These are phyloP conservation scores for Naegleria gruberi DNA, from an alignment of 208 protist genomes.

Conservation along the genomic window DNA sequence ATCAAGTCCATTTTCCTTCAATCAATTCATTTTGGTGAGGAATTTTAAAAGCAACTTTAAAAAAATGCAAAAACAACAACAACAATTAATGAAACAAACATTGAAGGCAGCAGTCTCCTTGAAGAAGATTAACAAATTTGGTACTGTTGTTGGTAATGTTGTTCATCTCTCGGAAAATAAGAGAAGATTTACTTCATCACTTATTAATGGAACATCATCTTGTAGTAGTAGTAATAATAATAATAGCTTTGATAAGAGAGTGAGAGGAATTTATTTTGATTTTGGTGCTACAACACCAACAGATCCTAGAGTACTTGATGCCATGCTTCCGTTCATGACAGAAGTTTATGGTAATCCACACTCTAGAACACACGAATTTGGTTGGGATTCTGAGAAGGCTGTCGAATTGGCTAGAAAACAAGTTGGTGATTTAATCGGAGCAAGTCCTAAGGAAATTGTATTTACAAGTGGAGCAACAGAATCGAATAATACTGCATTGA, in stretches of 20 bases:
- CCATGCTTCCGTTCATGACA: constrained; percentile 95
- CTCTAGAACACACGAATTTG: constrained; percentile 93
- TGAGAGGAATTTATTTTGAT: constrained; percentile 82
- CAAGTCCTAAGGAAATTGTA: constrained; percentile 93
- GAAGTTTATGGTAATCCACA: constrained; percentile 97
- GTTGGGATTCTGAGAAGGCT: constrained; percentile 83
- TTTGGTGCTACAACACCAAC: constrained; percentile 86
- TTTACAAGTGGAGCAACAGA: constrained; percentile 99
- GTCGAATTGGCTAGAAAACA: constrained; percentile 88
- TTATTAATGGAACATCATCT: too few species aligned
- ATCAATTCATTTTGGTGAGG: too few species aligned
- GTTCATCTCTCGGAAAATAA: too few species aligned
- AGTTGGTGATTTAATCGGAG: constrained; percentile 59
- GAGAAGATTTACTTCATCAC: too few species aligned
- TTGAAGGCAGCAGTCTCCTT: too few species aligned
- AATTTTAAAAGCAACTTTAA: too few species aligned
- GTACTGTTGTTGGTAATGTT: too few species aligned
- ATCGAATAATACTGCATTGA: constrained; percentile 97
- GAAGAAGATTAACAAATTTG: too few species aligned
- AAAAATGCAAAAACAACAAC: too few species aligned
- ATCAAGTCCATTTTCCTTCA: too few species aligned
- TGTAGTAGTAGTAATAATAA: too few species aligned
- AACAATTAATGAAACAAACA: too few species aligned
- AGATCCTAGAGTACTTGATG: constrained; percentile 95
- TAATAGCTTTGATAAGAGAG: background rate